phyloP scores from a whole-genome alignment of 225 moss, liverwort and hornwort genomes.

The Asterella californica region DNA sequence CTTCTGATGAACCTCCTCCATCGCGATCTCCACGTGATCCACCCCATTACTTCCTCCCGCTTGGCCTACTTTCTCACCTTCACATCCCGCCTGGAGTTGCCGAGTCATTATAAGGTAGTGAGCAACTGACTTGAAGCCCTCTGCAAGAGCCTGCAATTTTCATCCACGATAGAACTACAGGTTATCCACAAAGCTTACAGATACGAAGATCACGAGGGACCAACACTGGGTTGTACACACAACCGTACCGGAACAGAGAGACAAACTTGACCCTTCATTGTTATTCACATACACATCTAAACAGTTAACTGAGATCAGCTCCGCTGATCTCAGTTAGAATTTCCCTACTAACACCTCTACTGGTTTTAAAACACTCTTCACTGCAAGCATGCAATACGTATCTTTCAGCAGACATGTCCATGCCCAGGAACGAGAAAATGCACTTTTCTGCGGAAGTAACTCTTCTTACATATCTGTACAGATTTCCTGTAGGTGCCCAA shows the following conservation, averaged over 20 bases:
- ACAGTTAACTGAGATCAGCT: too few relatives aligned
- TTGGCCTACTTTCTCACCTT: neutral
- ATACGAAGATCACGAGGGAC: too few relatives aligned
- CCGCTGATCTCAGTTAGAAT: neutral
- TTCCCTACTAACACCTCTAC: neutral
- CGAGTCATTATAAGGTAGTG: constrained; percentile 65
- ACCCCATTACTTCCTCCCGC: neutral
- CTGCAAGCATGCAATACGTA: too few relatives aligned
- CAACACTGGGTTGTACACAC: too few relatives aligned
- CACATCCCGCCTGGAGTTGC: constrained; percentile 24
- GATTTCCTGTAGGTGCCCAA: constrained; percentile 73
- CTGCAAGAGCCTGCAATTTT: constrained; percentile 37
- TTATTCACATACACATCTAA: too few relatives aligned
- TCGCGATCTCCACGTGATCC: neutral
- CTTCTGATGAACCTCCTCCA: neutral
- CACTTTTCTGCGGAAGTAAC: neutral
- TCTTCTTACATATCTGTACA: constrained; percentile 58
- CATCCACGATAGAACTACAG: neutral
- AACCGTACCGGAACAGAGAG: too few relatives aligned
- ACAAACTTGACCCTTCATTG: too few relatives aligned
- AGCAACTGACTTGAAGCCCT: constrained; percentile 65
- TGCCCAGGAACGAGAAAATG: neutral
- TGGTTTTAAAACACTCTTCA: neutral
- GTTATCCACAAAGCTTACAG: too few relatives aligned
- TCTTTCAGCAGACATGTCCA: too few relatives aligned